These are phyloP conservation scores for Russula dissimulans DNA, from an alignment of 768 basidiomycete species.

Conservation along the genomic window DNA sequence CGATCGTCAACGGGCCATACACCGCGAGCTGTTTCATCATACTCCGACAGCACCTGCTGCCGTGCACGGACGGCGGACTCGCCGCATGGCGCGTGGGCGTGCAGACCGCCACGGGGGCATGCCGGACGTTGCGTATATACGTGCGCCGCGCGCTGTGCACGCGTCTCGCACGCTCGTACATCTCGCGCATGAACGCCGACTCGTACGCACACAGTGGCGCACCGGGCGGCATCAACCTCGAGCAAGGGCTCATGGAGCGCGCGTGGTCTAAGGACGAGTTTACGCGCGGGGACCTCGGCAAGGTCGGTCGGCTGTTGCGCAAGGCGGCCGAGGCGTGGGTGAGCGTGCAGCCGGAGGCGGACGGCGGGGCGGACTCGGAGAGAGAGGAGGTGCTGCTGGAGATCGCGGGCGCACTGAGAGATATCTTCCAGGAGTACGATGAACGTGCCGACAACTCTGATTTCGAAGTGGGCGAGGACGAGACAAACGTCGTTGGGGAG, in stretches of 20 bases:
- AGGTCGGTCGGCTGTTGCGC: slow-evolving; percentile 45
- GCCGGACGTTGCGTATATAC: slow-evolving; percentile 50
- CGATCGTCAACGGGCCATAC: slow-evolving; percentile 57
- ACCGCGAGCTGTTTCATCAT: slow-evolving; percentile 55
- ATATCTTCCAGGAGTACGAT: slow-evolving; percentile 66
- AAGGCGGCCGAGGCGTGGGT: slow-evolving; percentile 56
- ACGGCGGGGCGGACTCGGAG: slow-evolving; percentile 19
- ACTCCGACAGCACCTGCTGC: slow-evolving; percentile 49
- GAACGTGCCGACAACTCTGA: slow-evolving; percentile 43
- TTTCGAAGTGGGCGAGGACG: slow-evolving; percentile 51
- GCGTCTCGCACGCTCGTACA: slow-evolving; percentile 59
- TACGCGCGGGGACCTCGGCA: slow-evolving; percentile 57
- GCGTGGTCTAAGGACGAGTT: slow-evolving; percentile 65
- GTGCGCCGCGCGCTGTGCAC: slow-evolving; percentile 53
- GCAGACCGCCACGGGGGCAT: slow-evolving; percentile 26
- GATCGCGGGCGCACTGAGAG: slow-evolving; percentile 58
- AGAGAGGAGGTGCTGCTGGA: slow-evolving; percentile 49
- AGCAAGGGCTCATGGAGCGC: slow-evolving; percentile 55
- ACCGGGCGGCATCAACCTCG: slow-evolving; percentile 50
- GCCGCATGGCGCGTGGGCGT: slow-evolving; percentile 17
- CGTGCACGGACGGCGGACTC: slow-evolving; percentile 27
- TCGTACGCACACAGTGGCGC: slow-evolving; percentile 53
- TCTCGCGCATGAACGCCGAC: slow-evolving; percentile 42
- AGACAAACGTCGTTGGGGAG: slow-evolving; percentile 54
- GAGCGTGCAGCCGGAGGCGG: slow-evolving; percentile 23